Conservation (phyloP, 1,284 basidiomycete species). For the Porphyrellus sp. region DNA sequence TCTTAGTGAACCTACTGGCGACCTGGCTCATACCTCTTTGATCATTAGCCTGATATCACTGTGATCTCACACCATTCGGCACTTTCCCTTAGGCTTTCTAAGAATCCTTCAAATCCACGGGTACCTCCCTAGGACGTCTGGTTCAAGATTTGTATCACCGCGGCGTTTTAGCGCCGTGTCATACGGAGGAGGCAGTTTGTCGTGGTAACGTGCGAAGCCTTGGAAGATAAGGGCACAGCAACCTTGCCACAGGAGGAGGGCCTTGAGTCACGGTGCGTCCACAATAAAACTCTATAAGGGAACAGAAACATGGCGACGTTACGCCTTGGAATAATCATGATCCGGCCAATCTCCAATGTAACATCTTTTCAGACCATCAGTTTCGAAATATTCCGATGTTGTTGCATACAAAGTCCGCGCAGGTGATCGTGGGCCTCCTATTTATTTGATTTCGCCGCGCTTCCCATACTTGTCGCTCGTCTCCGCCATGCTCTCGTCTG, state of each 20-base stretch:
- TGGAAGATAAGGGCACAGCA: no score
- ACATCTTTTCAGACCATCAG: background rate
- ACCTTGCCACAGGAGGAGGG: no score
- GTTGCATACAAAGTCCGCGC: background rate
- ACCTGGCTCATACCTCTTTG: no score
- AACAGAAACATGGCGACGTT: background rate
- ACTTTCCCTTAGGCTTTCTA: no score
- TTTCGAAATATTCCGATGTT: background rate
- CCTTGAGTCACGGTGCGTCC: no score
- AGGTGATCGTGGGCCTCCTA: background rate
- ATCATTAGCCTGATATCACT: no score
- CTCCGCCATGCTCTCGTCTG: constrained; percentile 5
- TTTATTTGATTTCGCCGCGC: background rate
- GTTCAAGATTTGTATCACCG: background rate
- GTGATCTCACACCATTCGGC: no score
- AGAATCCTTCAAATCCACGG: no score
- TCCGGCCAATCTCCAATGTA: background rate
- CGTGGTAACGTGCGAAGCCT: background rate
- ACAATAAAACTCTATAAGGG: no score
- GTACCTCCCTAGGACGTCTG: no score
- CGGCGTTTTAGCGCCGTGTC: background rate
- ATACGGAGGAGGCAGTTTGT: background rate
- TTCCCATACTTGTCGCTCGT: no score
- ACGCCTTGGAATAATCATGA: background rate
- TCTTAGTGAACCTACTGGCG: no score